Evolutionary conservation across 2,329 filamentous ascomycete species (phyloP).

Genomic region (Dactylonectria estremocensis): DNA sequence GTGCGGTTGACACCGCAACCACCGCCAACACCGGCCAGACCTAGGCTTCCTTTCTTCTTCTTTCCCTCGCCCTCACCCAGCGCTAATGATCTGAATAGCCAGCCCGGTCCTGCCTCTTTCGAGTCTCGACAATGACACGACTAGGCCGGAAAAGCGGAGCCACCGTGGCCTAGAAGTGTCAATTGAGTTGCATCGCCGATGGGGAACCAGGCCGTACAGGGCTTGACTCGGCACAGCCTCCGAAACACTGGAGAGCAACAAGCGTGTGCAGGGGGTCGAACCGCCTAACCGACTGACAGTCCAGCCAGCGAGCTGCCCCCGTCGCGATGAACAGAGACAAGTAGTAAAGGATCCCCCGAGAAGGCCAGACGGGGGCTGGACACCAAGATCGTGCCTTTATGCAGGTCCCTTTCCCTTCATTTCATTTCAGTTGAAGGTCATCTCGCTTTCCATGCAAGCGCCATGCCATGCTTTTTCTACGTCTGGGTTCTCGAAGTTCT

Average conservation of each 20-base stretch:
- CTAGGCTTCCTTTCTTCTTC: neutral
- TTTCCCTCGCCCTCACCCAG: neutral
- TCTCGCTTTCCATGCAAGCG: slow-evolving; percentile 11
- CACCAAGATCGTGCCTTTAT: neutral
- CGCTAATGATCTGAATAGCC: neutral
- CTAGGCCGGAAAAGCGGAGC: slow-evolving; percentile 3
- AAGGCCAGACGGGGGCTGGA: too few species aligned
- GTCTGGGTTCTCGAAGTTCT: neutral
- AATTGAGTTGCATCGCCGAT: slow-evolving; percentile 17
- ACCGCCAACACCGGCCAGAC: slow-evolving; percentile 1
- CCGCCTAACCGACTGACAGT: slow-evolving; percentile 17
- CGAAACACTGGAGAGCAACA: slow-evolving; percentile 40
- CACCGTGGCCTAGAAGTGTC: neutral
- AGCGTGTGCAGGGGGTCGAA: slow-evolving; percentile 28
- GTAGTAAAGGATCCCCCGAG: too few species aligned
- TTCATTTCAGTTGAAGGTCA: neutral
- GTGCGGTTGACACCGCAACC: neutral
- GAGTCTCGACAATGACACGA: neutral
- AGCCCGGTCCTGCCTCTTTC: neutral
- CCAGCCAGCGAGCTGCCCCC: neutral
- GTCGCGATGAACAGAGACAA: neutral
- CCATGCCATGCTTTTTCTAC: neutral
- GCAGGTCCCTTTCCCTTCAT: slow-evolving; percentile 4
- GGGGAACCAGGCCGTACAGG: slow-evolving; percentile 14
- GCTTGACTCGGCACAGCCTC: slow-evolving; percentile 23